A percentile compares a stretch with the other conserved stretches of the same genome.
phyloP scores from a whole-genome alignment of 345 rosid species.

The Geranium brycei region DNA sequence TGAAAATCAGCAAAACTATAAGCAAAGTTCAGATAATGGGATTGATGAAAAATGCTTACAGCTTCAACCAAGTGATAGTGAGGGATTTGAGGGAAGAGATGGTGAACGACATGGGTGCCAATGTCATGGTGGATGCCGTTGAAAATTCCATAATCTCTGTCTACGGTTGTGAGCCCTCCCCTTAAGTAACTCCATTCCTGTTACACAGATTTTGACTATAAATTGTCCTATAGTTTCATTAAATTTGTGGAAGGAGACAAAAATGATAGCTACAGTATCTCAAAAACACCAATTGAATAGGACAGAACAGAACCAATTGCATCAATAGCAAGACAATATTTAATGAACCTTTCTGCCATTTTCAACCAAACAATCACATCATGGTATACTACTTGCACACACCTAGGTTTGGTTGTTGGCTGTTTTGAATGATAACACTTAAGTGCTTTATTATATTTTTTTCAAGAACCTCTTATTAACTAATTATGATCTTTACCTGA shows the following conservation, averaged over 20 bases:
- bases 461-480: no score
- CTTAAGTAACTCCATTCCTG: constrained; percentile 92
- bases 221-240: neutral
- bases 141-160: constrained; percentile 74
- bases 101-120: constrained; percentile 90
- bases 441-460: no score
- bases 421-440: no score
- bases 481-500: no score
- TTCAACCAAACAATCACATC: neutral
- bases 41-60: constrained; percentile 22
- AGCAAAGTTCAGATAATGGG: neutral
- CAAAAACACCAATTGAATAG: neutral
- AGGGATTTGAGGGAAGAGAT: constrained; percentile 93
- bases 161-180: constrained; percentile 88
- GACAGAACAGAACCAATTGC: neutral
- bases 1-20: neutral
- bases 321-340: neutral
- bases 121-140: constrained; percentile 91
- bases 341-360: neutral
- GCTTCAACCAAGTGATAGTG: constrained; percentile 88
- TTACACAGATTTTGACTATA: neutral
- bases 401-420: no score
- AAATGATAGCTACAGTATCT: neutral
- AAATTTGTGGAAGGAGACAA: neutral
- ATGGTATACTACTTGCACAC: no score